Conservation (phyloP, 192 early-diverging fungal genomes). For the Cladochytrium replicatum region DNA sequence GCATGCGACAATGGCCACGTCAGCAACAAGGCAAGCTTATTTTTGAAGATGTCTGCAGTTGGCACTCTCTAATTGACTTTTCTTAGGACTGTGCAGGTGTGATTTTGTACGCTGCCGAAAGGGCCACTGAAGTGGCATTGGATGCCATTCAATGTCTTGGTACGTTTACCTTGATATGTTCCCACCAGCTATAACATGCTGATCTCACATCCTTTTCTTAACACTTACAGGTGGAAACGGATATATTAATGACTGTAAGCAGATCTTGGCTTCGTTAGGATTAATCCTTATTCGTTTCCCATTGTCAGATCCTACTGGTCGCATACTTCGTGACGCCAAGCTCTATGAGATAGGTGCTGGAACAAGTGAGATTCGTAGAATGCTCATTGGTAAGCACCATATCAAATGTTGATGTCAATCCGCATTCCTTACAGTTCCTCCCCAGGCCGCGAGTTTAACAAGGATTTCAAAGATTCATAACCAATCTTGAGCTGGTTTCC, state of each 20-base stretch:
- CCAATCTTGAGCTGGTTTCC: too few species aligned
- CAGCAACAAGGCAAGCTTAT: constrained; percentile 50
- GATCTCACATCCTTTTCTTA: too few species aligned
- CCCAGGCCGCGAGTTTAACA: constrained; percentile 41
- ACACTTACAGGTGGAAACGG: constrained; percentile 66
- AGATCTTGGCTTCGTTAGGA: neutral
- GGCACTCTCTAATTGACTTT: too few species aligned
- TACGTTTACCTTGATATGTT: too few species aligned
- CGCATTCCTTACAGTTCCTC: too few species aligned
- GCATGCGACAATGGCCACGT: constrained; percentile 73
- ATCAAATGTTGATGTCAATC: too few species aligned
- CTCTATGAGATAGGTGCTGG: constrained; percentile 96
- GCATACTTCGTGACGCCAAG: constrained; percentile 85
- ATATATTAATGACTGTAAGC: constrained; percentile 76
- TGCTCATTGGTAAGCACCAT: constrained; percentile 64
- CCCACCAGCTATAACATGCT: too few species aligned
- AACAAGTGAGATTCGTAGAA: constrained; percentile 84
- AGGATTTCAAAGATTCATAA: constrained; percentile 33
- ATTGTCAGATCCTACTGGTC: constrained; percentile 54
- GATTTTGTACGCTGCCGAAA: constrained; percentile 87
- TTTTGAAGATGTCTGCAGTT: neutral
- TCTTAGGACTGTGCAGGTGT: constrained; percentile 80
- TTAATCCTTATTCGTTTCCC: neutral
- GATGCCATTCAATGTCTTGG: constrained; percentile 89
- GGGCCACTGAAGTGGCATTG: constrained; percentile 84